phyloP scores from a whole-genome alignment of 1,284 basidiomycete species.

The Lentinus polychrous region DNA sequence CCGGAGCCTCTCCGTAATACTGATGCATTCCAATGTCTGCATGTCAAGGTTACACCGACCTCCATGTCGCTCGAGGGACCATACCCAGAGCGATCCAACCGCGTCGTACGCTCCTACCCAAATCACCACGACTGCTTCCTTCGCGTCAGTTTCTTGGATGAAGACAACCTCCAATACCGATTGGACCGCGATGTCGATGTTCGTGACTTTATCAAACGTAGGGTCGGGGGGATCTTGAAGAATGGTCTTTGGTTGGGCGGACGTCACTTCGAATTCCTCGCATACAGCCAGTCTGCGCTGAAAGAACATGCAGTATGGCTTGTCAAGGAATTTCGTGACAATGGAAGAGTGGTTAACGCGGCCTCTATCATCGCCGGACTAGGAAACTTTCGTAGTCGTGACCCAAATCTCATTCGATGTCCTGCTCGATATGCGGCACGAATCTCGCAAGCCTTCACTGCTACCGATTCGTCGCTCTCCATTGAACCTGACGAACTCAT shows the following conservation, averaged over 20 bases:
- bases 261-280: conserved; percentile 48
- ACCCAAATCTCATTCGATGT: conserved; percentile 42
- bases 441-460: conserved; percentile 66
- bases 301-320: conserved; percentile 55
- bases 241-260: conserved; percentile 44
- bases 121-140: conserved; percentile 49
- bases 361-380: conserved; percentile 42
- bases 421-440: conserved; percentile 68
- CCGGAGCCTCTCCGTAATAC: neutral
- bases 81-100: conserved; percentile 57
- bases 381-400: conserved; percentile 45
- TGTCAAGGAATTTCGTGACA: conserved; percentile 38
- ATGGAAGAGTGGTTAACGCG: conserved; percentile 31
- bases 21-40: conserved; percentile 46
- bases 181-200: conserved; percentile 48
- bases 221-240: conserved; percentile 36
- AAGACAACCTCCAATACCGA: conserved; percentile 41
- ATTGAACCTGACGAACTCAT: conserved; percentile 49
- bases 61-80: conserved; percentile 53
- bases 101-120: conserved; percentile 49
- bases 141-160: conserved; percentile 58
- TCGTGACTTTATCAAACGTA: conserved; percentile 33
- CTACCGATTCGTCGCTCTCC: conserved; percentile 53
- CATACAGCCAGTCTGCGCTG: conserved; percentile 49
- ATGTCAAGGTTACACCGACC: conserved; percentile 56